Conservation (phyloP, 2,329 filamentous ascomycete genomes). For the Fusarium coffeatum region DNA sequence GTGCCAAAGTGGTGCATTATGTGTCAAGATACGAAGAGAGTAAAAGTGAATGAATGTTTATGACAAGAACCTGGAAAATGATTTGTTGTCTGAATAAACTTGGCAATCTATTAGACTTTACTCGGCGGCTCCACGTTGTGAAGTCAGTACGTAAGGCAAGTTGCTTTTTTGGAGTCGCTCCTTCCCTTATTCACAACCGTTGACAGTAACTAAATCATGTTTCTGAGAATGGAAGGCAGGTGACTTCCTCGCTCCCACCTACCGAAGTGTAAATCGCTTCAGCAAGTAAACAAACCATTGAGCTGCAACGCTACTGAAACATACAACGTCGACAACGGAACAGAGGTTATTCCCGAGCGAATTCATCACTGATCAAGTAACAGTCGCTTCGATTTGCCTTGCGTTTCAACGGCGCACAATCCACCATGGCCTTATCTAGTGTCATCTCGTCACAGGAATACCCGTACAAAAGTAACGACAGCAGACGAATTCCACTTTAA, state of each 20-base stretch:
- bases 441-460: constrained; percentile 6
- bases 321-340: constrained; percentile 13
- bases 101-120: constrained; percentile 6
- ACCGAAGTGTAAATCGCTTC: neutral
- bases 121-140: neutral
- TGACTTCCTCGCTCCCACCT: neutral
- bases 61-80: neutral
- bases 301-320: neutral
- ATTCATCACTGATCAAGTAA: neutral
- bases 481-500: constrained; percentile 10
- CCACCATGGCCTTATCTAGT: constrained; percentile 4
- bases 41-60: neutral
- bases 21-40: neutral
- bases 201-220: neutral
- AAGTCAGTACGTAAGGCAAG: neutral
- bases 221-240: neutral
- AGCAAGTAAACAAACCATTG: neutral
- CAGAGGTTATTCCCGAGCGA: constrained; percentile 18
- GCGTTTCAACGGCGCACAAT: constrained; percentile 31
- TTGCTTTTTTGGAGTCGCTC: constrained; percentile 1
- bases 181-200: constrained; percentile 1
- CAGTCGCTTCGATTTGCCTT: neutral
- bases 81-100: constrained; percentile 7
- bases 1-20: neutral
- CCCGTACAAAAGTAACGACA: constrained; percentile 9